phyloP scores from a whole-genome alignment of 208 protist species.

The Trypanosoma avium region DNA sequence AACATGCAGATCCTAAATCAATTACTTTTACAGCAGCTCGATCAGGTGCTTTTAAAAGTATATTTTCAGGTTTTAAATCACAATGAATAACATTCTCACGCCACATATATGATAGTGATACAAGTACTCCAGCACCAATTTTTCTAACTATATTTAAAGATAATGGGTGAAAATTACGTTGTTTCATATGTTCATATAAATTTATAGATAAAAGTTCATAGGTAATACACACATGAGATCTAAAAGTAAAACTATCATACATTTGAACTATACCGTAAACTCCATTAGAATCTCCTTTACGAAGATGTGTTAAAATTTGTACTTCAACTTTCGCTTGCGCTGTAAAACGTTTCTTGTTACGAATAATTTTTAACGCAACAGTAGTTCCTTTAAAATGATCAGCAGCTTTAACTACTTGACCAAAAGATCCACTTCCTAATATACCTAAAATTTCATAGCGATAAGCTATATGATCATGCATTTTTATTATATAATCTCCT shows the following conservation, averaged over 20 bases:
- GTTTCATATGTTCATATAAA: conserved; percentile 78
- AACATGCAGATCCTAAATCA: conserved; percentile 97
- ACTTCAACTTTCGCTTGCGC: conserved; percentile 80
- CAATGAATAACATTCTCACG: conserved; percentile 93
- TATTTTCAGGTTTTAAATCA: conserved; percentile 97
- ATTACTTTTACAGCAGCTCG: conserved; percentile 94
- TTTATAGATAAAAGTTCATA: conserved; percentile 75
- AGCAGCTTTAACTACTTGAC: conserved; percentile 77
- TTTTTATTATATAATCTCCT: conserved; percentile 90
- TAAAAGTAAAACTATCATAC: conserved; percentile 69
- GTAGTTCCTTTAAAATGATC: conserved; percentile 48
- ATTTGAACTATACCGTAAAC: conserved; percentile 73
- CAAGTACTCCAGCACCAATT: conserved; percentile 67
- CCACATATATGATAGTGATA: conserved; percentile 77
- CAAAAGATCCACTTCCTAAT: conserved; percentile 86
- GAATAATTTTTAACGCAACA: conserved; percentile 86
- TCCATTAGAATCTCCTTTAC: conserved; percentile 53
- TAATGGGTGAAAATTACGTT: conserved; percentile 79
- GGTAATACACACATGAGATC: conserved; percentile 74
- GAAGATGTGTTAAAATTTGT: conserved; percentile 72
- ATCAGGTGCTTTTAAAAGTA: conserved; percentile 79
- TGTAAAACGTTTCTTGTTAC: conserved; percentile 59
- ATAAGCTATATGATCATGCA: conserved; percentile 94
- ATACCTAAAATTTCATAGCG: conserved; percentile 77
- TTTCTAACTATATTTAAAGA: conserved; percentile 57